Evolutionary conservation across 345 rosid species (phyloP), one percentile per base, ranked within the genome.

Genomic region (Hibiscus trionum): DNA sequence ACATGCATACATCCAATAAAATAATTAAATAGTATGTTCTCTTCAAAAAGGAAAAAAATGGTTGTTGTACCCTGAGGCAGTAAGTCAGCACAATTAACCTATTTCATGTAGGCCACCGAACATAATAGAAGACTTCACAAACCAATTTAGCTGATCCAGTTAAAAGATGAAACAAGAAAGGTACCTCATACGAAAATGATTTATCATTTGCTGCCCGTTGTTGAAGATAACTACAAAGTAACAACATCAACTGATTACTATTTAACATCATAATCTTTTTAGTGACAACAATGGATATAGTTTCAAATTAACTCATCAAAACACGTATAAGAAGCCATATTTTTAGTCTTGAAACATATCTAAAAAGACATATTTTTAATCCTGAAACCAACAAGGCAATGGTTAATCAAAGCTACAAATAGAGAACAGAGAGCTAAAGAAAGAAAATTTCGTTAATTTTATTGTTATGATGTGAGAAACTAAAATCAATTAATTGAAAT

Each of bases 141-240:
- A 26, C 6, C 57, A 46, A 47, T 14, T 66, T 46, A 24, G 21
- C n/a, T 24, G 17, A 63, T 35, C 67, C 62, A 69, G 44, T 31
- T 26, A 65, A 77, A 16, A 42, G 26, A 12, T 16, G 72, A 53
- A 46, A 60, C 79, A 27, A 68, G 21, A 72, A 75, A 39, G 50
- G 8, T 75, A 93, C 99, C 99, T 95, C 99, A 53, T 84, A 95
- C 72, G 98, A 82, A 88, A 95, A 92, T 66, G 85, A 83, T 69
- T 88, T 85, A 81, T 95, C 96, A 78, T 89, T 86, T 76, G 85
- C 83, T 0, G 89, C 91, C 63, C 97, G 93, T 63, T 81, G 78
- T 76, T 83, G 87, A 75, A 95, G 97, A 79, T 90, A 95, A 82
- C 99, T 95, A 78, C 81, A 89, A 70, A 80, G 60, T 26, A 75